Evolutionary conservation across 2,329 filamentous ascomycete species (phyloP).

Genomic region (Arthrobotrys iridis): DNA sequence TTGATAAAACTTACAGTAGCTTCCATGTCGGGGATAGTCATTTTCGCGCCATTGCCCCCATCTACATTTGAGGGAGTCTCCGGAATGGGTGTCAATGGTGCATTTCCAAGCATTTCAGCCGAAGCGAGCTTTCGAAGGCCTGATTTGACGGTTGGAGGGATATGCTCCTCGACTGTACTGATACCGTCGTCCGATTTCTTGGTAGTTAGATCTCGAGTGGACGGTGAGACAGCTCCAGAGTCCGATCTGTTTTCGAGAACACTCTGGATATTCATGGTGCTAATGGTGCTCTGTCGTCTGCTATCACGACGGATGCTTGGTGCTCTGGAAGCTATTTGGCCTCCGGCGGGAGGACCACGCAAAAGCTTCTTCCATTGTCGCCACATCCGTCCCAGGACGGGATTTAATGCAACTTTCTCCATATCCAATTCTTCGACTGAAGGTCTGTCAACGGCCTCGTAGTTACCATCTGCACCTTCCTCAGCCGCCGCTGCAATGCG

Average conservation of each 20-base stretch:
- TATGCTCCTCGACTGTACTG: constrained; percentile 20
- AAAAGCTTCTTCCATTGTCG: constrained; percentile 92
- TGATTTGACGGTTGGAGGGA: constrained; percentile 30
- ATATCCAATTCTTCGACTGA: constrained; percentile 91
- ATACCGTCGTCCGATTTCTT: constrained; percentile 34
- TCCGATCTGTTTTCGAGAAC: constrained; percentile 40
- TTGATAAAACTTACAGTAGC: constrained; percentile 45
- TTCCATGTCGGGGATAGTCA: constrained; percentile 33
- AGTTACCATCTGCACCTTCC: constrained; percentile 69
- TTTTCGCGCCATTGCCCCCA: constrained; percentile 19
- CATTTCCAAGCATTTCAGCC: constrained; percentile 43
- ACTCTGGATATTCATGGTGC: constrained; percentile 46
- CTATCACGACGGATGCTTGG: constrained; percentile 49
- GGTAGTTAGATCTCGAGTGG: neutral
- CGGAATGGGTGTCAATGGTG: constrained; percentile 52
- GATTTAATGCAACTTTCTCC: constrained; percentile 89
- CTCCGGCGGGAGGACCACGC: constrained; percentile 62
- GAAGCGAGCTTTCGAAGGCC: constrained; percentile 48
- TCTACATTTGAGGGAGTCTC: constrained; percentile 44
- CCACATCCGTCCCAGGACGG: constrained; percentile 89
- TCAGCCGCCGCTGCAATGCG: constrained; percentile 64
- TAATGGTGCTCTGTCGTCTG: constrained; percentile 46
- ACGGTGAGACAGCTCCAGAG: neutral
- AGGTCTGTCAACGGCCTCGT: constrained; percentile 70
- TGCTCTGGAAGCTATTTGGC: constrained; percentile 45